phyloP scores from a whole-genome alignment of 805 yeast genomes.

The Martiniozyma abietophila region DNA sequence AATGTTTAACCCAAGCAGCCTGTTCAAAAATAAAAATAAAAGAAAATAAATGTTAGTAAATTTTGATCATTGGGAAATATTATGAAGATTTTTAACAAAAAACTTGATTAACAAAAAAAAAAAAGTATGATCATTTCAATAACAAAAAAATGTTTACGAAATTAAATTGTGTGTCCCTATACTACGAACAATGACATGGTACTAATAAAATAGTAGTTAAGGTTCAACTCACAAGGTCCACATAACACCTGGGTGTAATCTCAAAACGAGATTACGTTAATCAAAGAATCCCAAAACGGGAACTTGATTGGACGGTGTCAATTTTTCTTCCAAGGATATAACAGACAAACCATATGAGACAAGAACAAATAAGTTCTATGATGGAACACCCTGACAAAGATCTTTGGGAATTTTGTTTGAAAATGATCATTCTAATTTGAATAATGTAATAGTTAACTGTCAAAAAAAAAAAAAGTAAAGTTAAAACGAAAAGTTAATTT shows the following conservation, averaged over 20 bases:
- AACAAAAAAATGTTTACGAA: not conserved
- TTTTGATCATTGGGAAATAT: not conserved
- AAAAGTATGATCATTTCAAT: not conserved
- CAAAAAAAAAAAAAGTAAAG: conserved; percentile 9
- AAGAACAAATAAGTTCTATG: conserved; percentile 5
- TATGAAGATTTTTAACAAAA: not conserved
- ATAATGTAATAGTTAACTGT: conserved; percentile 8
- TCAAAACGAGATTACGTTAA: conserved; percentile 32
- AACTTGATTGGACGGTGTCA: conserved; percentile 38
- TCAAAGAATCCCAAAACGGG: conserved; percentile 39
- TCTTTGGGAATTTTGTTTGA: conserved; percentile 53
- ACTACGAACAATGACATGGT: conserved; percentile 58
- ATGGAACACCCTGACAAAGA: conserved; percentile 65
- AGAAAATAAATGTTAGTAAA: conserved; percentile 26
- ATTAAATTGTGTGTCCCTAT: conserved; percentile 79
- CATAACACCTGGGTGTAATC: conserved; percentile 29
- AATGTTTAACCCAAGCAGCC: conserved; percentile 99
- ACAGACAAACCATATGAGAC: conserved; percentile 69
- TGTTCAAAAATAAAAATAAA: conserved; percentile 20
- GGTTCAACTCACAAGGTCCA: conserved; percentile 83
- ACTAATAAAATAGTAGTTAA: conserved; percentile 15
- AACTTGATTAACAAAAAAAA: not conserved
- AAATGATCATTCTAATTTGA: conserved; percentile 3
- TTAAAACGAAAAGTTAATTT: conserved; percentile 28
- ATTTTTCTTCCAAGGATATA: conserved; percentile 93